Base-by-base conservation (phyloP, 768 basidiomycete species). In the Trametes meyenii region DNA sequence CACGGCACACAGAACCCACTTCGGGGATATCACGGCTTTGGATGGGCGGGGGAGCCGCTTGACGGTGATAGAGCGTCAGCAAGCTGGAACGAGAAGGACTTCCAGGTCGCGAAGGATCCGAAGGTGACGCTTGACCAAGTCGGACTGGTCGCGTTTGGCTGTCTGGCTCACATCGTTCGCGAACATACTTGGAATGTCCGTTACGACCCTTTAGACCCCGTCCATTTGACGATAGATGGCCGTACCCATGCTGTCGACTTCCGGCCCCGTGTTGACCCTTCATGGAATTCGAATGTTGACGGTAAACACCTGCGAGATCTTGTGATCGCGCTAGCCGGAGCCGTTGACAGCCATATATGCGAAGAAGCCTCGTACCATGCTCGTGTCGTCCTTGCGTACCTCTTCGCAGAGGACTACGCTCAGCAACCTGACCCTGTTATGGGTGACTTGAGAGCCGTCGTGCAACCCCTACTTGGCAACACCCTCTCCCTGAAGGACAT, bases 31-130 rank as follows among this genome's bases (percentile, higher is more conserved):
- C 38, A 7, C 21, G 60, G 60, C 3, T 61, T 61, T 33, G 53
- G 60, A 8, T 61, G 60, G 60, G 60, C 60, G 4, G 60, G 60
- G 8, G 48, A 43, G 19, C 53, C 60, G 11, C 33, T 61, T 2
- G 39, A 50, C 2, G 46, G 46, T 13, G 60, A 61, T n/a, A 29
- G 53, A 38, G 26, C 23, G 23, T 61, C 60, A 12, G 39, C 43
- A 1, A 26, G 43, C 1, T 61, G 53, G 53, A 46, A n/a, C 7
- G 3, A 49, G 33, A 55, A 61, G 48, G 60, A 55, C 19, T 61
- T 49, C 48, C 53, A 50, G 16, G 53, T 60, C 11, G 35, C 29
- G 16, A 24, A n/a, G 24, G 58, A 60, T 16, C 51, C 36, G 8
- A 36, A 53, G 1, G 46, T 44, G 33, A 24, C 16, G 21, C 19